Percentiles rank a stretch among this genome's conserved stretches.
Conservation (phyloP, 176 grass and related monocot species). For the Neostapfia colusana region DNA sequence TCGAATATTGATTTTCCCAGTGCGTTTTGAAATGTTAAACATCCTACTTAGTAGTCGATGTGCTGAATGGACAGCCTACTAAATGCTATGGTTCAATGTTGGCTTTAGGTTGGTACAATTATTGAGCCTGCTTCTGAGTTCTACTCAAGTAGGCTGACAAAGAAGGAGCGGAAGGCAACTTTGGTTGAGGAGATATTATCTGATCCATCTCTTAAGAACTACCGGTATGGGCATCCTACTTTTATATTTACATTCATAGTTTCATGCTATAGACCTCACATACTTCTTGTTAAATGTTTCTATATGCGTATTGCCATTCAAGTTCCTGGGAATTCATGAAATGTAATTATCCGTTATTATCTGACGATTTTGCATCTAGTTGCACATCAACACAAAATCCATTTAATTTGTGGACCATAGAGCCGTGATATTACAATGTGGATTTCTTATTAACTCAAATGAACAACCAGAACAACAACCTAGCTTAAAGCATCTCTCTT, state of each 20-base stretch:
- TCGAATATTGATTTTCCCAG: background rate
- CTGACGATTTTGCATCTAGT: background rate
- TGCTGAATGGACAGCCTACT: conserved; percentile 6
- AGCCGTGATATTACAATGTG: background rate
- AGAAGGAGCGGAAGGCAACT: conserved; percentile 72
- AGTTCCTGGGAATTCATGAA: background rate
- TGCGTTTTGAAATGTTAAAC: background rate
- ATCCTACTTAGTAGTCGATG: conserved; percentile 23
- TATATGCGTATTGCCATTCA: too few relatives aligned
- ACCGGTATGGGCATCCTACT: conserved; percentile 54
- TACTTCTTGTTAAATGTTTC: background rate
- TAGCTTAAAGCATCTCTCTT: background rate
- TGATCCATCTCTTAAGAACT: conserved; percentile 64
- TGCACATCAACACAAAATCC: background rate
- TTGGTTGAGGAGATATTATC: conserved; percentile 74
- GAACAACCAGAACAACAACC: background rate
- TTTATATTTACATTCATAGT: background rate
- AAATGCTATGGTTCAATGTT: background rate
- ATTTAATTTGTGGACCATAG: background rate
- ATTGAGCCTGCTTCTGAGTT: conserved; percentile 79
- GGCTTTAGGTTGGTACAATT: conserved; percentile 73
- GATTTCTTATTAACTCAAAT: background rate
- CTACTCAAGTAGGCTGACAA: conserved; percentile 82
- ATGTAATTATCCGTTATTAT: background rate
- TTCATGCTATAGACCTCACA: background rate